phyloP scores from a whole-genome alignment of 2,329 filamentous ascomycete genomes.

The Apiospora phragmitis region DNA sequence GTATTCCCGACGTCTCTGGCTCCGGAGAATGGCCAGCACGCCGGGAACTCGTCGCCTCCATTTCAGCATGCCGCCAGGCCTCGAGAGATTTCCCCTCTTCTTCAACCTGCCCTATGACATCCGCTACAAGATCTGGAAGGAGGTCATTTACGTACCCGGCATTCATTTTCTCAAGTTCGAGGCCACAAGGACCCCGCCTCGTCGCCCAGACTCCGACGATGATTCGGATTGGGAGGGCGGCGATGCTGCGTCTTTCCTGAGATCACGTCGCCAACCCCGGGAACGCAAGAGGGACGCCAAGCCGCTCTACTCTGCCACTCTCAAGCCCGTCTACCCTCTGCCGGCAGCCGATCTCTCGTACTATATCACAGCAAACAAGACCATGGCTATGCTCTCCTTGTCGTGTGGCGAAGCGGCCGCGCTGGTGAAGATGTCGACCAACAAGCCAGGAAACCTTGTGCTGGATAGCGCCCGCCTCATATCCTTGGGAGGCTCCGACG shows the following conservation, averaged over 20 bases:
- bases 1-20: not conserved
- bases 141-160: slow-evolving; percentile 27
- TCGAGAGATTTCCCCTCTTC: slow-evolving; percentile 27
- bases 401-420: slow-evolving; percentile 25
- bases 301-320: slow-evolving; percentile 13
- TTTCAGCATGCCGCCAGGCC: slow-evolving; percentile 22
- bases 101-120: slow-evolving; percentile 29
- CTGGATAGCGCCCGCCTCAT: slow-evolving; percentile 26
- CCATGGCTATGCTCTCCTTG: slow-evolving; percentile 22
- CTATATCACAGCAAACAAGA: slow-evolving; percentile 26
- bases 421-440: slow-evolving; percentile 20
- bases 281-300: not conserved
- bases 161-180: slow-evolving; percentile 35
- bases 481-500: slow-evolving; percentile 24
- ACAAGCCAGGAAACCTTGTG: slow-evolving; percentile 24
- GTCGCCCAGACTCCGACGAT: slow-evolving; percentile 12
- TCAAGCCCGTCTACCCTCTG: slow-evolving; percentile 24
- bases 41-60: slow-evolving; percentile 15
- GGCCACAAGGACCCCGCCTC: slow-evolving; percentile 1
- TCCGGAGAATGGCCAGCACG: not conserved
- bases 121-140: slow-evolving; percentile 29
- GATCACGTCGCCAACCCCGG: not conserved
- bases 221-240: not conserved
- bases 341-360: slow-evolving; percentile 29
- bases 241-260: not conserved